Evolutionary conservation across 23 red algal species (phyloP).

Genomic region (Agarophyton chilense): DNA sequence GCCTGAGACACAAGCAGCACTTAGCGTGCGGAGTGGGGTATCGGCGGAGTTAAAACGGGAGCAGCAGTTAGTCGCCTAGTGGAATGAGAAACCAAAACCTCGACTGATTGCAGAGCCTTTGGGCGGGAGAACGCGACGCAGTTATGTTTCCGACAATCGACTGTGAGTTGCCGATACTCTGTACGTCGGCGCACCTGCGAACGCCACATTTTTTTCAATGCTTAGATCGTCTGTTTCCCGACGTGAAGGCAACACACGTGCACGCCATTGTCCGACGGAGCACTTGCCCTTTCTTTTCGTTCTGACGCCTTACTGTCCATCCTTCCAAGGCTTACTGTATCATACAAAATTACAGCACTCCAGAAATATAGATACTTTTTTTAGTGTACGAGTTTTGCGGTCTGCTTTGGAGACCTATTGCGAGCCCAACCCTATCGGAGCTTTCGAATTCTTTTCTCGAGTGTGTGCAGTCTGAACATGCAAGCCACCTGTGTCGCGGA

Average conservation of each 20-base stretch:
- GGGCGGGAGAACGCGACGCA: not conserved
- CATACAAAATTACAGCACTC: not conserved
- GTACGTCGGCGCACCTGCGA: constrained; percentile 28
- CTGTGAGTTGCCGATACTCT: constrained; percentile 37
- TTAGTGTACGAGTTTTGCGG: not conserved
- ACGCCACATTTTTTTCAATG: constrained; percentile 43
- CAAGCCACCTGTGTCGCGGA: not conserved
- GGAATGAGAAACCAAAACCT: not conserved
- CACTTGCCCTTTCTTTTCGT: constrained; percentile 31
- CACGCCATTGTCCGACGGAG: constrained; percentile 22
- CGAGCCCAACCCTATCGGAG: not conserved
- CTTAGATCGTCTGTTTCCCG: constrained; percentile 37
- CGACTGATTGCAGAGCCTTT: not conserved
- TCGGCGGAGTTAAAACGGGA: not conserved
- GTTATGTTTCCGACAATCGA: not conserved
- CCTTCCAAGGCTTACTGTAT: not conserved
- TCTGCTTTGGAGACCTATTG: not conserved
- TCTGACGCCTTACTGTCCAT: constrained; percentile 4
- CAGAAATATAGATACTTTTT: not conserved
- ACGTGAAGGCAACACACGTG: constrained; percentile 38
- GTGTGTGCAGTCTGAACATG: not conserved
- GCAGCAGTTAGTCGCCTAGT: not conserved
- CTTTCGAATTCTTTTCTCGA: not conserved
- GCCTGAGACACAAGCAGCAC: not conserved
- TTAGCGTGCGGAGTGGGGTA: not conserved